These are phyloP conservation scores for Penicillium subrubescens DNA, from an alignment of 495 filamentous ascomycete species.

Conservation along the genomic window DNA sequence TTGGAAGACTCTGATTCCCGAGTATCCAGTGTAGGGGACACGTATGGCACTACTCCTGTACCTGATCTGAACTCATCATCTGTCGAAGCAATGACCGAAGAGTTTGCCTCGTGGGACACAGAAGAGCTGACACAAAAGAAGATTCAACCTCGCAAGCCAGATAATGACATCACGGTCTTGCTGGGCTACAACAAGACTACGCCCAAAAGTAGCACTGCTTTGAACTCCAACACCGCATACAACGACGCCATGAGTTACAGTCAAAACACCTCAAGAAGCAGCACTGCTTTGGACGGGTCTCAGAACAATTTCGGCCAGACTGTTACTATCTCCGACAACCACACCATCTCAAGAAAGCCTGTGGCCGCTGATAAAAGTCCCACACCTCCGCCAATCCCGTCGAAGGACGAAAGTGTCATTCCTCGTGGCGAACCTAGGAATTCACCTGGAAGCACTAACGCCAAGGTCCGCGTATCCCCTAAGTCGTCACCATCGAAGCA, in stretches of 20 bases:
- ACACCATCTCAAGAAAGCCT: not conserved
- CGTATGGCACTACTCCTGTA: not conserved
- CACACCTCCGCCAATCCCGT: not conserved
- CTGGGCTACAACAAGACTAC: not conserved
- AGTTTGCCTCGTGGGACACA: not conserved
- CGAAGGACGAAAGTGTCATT: not conserved
- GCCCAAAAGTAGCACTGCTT: not conserved
- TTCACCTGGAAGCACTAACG: not conserved
- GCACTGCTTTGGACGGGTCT: not conserved
- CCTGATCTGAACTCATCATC: not conserved
- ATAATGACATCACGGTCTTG: not conserved
- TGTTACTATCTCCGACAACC: not conserved
- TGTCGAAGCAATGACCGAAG: not conserved
- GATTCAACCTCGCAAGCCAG: not conserved
- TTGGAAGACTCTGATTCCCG: not conserved
- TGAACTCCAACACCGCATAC: not conserved
- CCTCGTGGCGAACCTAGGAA: not conserved
- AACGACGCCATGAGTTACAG: not conserved
- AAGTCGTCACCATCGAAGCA: not conserved
- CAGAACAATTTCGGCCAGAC: not conserved
- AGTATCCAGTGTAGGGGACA: not conserved
- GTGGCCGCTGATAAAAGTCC: not conserved
- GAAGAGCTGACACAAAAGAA: not conserved
- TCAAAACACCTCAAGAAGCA: not conserved
- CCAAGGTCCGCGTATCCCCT: not conserved